Evolutionary conservation across 345 rosid species (phyloP).

Genomic region (Arabidopsis thaliana): TAIR10.1 NC_003070.9:25866001-25866500

Average conservation of each 20-base stretch:
- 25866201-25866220: background rate
- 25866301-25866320: slow-evolving; percentile 85
- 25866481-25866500: slow-evolving; percentile 81
- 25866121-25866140: background rate
- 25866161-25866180: slow-evolving; percentile 19
- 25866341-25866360: slow-evolving; percentile 86
- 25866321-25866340: slow-evolving; percentile 91
- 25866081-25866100: background rate
- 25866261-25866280: slow-evolving; percentile 31
- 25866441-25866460: slow-evolving; percentile 64
- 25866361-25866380: slow-evolving; percentile 80
- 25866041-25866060: slow-evolving; percentile 24
- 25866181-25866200: slow-evolving; percentile 14
- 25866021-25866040: slow-evolving; percentile 14
- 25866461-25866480: slow-evolving; percentile 84
- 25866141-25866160: slow-evolving; percentile 8
- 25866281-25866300: slow-evolving; percentile 79
- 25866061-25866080: background rate
- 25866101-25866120: slow-evolving; percentile 14
- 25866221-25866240: background rate
- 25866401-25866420: background rate
- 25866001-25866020: background rate
- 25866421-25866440: background rate
- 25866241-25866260: background rate
- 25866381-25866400: slow-evolving; percentile 13